These are phyloP conservation scores for Tremella yokohamensis DNA, from an alignment of 768 basidiomycete species.

Conservation along the genomic window DNA sequence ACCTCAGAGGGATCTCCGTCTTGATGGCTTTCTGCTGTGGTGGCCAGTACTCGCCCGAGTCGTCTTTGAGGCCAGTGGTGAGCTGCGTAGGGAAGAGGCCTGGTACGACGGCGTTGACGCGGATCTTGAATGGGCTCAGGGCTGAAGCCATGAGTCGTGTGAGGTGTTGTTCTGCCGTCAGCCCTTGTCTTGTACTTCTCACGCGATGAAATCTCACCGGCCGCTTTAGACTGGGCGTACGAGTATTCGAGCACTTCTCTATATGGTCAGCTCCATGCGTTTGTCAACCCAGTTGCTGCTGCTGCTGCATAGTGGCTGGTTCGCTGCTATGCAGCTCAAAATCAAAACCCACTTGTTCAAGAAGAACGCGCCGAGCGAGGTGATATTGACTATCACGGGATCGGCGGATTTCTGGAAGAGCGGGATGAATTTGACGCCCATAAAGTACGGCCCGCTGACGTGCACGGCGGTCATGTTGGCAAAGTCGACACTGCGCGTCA, in stretches of 20 bases:
- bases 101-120: slow-evolving; percentile 42
- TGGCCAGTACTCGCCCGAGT: background rate
- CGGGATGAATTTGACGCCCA: slow-evolving; percentile 39
- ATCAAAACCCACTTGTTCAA: slow-evolving; percentile 26
- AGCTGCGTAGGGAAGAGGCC: slow-evolving; percentile 35
- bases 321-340: no score
- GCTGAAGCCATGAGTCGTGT: slow-evolving; percentile 35
- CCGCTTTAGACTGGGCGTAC: slow-evolving; percentile 42
- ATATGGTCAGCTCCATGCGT: background rate
- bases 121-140: slow-evolving; percentile 35
- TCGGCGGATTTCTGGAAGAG: slow-evolving; percentile 35
- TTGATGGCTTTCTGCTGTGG: slow-evolving; percentile 7
- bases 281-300: no score
- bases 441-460: slow-evolving; percentile 41
- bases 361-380: slow-evolving; percentile 30
- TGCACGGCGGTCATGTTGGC: slow-evolving; percentile 38
- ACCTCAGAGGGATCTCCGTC: slow-evolving; percentile 24
- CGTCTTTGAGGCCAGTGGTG: slow-evolving; percentile 14
- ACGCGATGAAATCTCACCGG: slow-evolving; percentile 13
- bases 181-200: background rate
- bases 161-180: slow-evolving; percentile 26
- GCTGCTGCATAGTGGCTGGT: no score
- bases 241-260: slow-evolving; percentile 34
- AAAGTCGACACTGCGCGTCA: slow-evolving; percentile 21
- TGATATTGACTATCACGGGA: slow-evolving; percentile 36